Conservation (phyloP, 2,329 filamentous ascomycete genomes). For the Diplodia scrobiculata region DNA sequence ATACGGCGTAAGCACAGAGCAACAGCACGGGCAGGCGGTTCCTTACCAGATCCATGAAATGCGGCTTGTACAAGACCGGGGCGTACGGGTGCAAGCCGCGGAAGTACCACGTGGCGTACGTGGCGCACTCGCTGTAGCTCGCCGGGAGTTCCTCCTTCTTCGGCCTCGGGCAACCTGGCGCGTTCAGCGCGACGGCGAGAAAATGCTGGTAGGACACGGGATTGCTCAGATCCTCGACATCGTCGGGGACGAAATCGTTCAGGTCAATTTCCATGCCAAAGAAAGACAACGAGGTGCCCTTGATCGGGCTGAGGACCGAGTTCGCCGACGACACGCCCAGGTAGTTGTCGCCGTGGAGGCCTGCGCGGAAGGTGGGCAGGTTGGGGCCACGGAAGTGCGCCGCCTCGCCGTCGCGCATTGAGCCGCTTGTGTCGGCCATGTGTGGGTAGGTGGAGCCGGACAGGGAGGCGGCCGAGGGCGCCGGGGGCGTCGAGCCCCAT, state of each 20-base stretch:
- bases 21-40: background rate
- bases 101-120: slow-evolving; percentile 76
- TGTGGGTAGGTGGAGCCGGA: slow-evolving; percentile 32
- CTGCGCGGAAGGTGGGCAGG: slow-evolving; percentile 52
- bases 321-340: slow-evolving; percentile 66
- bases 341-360: slow-evolving; percentile 62
- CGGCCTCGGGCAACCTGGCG: slow-evolving; percentile 6
- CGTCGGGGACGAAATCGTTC: slow-evolving; percentile 67
- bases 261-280: slow-evolving; percentile 80
- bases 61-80: slow-evolving; percentile 75
- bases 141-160: slow-evolving; percentile 27
- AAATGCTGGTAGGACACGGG: slow-evolving; percentile 71
- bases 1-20: slow-evolving; percentile 6
- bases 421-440: slow-evolving; percentile 26
- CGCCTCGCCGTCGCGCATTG: slow-evolving; percentile 32
- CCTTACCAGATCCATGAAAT: slow-evolving; percentile 68
- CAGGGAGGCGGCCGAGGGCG: slow-evolving; percentile 35
- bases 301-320: slow-evolving; percentile 69
- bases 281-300: slow-evolving; percentile 74
- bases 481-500: slow-evolving; percentile 34
- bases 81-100: slow-evolving; percentile 70
- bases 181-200: slow-evolving; percentile 63
- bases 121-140: slow-evolving; percentile 28
- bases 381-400: slow-evolving; percentile 33
- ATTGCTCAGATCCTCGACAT: slow-evolving; percentile 62